A percentile compares a stretch with the other conserved stretches of the same genome.
Conservation (phyloP, 2,329 filamentous ascomycete species). For the Claviceps spartinae region DNA sequence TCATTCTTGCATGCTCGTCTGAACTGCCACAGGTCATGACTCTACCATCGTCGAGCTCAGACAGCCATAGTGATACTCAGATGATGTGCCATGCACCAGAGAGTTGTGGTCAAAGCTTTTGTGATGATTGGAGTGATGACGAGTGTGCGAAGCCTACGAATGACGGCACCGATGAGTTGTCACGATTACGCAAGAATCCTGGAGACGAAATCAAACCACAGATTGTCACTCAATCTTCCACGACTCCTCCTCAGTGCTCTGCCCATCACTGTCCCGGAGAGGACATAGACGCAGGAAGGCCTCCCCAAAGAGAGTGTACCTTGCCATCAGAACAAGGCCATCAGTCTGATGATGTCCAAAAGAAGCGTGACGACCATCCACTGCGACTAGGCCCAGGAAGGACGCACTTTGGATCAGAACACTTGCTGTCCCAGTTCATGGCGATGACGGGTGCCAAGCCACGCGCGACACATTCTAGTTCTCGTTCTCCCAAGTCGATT, state of each 20-base stretch:
- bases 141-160: neutral
- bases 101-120: neutral
- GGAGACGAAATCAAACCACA: neutral
- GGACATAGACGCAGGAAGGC: neutral
- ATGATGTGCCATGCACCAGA: neutral
- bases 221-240: neutral
- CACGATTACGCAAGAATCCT: neutral
- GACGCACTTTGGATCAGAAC: neutral
- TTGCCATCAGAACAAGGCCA: neutral
- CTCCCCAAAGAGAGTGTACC: neutral
- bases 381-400: neutral
- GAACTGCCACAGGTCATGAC: neutral
- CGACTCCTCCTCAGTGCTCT: neutral
- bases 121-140: neutral
- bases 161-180: neutral
- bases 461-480: neutral
- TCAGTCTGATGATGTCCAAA: neutral
- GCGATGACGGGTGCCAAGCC: slow-evolving; percentile 1
- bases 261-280: neutral
- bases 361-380: neutral
- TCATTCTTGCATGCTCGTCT: neutral
- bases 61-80: neutral
- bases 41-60: neutral
- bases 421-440: slow-evolving; percentile 5
- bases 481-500: neutral